These are phyloP conservation scores for Russula abietina DNA, from an alignment of 768 basidiomycete genomes.

Conservation along the genomic window DNA sequence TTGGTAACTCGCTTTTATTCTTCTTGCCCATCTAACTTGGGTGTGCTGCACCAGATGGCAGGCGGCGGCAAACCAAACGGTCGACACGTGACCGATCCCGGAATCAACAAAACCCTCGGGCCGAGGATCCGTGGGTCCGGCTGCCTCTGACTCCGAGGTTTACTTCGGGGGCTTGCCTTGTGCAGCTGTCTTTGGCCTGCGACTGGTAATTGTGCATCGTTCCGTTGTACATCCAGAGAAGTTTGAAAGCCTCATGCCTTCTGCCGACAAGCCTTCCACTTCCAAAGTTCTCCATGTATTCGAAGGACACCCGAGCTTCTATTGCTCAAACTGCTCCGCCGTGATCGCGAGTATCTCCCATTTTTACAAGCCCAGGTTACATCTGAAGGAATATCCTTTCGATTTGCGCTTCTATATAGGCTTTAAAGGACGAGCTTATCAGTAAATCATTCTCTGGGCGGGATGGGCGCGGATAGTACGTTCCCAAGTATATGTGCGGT, in stretches of 20 bases:
- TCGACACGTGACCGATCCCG: too few species aligned
- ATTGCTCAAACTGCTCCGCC: slow-evolving; percentile 63
- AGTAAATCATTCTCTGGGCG: slow-evolving; percentile 81
- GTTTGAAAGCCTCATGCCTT: slow-evolving; percentile 3
- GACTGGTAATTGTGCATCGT: not conserved
- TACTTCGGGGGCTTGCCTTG: not conserved
- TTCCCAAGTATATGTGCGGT: slow-evolving; percentile 21
- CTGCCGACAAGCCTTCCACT: slow-evolving; percentile 9
- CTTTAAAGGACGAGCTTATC: slow-evolving; percentile 77
- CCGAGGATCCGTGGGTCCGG: too few species aligned
- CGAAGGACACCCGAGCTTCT: slow-evolving; percentile 59
- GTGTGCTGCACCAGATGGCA: too few species aligned
- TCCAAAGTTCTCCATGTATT: slow-evolving; percentile 57
- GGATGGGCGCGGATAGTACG: slow-evolving; percentile 76
- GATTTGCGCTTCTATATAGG: slow-evolving; percentile 35
- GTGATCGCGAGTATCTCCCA: slow-evolving; percentile 48
- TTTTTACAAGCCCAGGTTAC: not conserved
- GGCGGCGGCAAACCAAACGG: too few species aligned
- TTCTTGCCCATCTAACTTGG: slow-evolving; percentile 62
- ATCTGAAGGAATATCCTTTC: slow-evolving; percentile 5
- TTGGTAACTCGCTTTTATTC: slow-evolving; percentile 47
- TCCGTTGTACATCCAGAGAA: not conserved
- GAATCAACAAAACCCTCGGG: too few species aligned
- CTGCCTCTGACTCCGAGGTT: too few species aligned
- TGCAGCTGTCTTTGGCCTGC: not conserved